phyloP scores from a whole-genome alignment of 2,329 filamentous ascomycete species.

The Pezicula radicicola region DNA sequence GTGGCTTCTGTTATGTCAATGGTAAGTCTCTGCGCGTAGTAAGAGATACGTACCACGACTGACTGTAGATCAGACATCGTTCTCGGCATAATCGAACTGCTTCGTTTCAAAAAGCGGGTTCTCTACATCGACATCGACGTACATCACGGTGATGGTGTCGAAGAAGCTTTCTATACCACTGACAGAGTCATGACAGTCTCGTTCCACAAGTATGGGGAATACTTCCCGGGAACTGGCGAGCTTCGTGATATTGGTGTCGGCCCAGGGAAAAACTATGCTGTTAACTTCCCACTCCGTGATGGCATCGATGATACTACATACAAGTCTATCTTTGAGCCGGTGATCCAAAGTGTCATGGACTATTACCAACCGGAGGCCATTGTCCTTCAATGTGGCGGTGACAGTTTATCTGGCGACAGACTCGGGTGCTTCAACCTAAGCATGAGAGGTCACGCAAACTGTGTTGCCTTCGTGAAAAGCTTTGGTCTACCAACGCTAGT shows the following conservation, averaged over 20 bases:
- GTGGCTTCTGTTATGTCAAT: constrained; percentile 98
- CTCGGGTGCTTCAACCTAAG: constrained; percentile 97
- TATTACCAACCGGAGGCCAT: constrained; percentile 89
- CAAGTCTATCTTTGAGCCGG: constrained; percentile 85
- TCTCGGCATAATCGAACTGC: constrained; percentile 86
- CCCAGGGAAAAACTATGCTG: constrained; percentile 81
- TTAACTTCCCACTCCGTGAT: constrained; percentile 89
- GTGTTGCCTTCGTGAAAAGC: constrained; percentile 86
- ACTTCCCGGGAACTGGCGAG: constrained; percentile 90
- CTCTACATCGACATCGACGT: constrained; percentile 97
- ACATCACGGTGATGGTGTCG: constrained; percentile 89
- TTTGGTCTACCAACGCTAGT: constrained; percentile 86
- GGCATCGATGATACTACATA: constrained; percentile 90
- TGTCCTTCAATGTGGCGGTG: constrained; percentile 92
- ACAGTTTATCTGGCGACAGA: constrained; percentile 90
- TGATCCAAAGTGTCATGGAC: constrained; percentile 81
- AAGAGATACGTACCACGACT: constrained; percentile 25
- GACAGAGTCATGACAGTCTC: constrained; percentile 91
- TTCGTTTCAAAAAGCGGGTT: constrained; percentile 90
- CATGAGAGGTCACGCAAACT: constrained; percentile 93
- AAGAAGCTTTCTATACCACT: constrained; percentile 90
- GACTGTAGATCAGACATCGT: constrained; percentile 75
- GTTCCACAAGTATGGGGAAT: constrained; percentile 96
- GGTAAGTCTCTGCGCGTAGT: constrained; percentile 50
- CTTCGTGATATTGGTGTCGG: constrained; percentile 85